These are phyloP conservation scores for Pleodorina starrii DNA, from an alignment of 139 green algal genomes.

Conservation along the genomic window DNA sequence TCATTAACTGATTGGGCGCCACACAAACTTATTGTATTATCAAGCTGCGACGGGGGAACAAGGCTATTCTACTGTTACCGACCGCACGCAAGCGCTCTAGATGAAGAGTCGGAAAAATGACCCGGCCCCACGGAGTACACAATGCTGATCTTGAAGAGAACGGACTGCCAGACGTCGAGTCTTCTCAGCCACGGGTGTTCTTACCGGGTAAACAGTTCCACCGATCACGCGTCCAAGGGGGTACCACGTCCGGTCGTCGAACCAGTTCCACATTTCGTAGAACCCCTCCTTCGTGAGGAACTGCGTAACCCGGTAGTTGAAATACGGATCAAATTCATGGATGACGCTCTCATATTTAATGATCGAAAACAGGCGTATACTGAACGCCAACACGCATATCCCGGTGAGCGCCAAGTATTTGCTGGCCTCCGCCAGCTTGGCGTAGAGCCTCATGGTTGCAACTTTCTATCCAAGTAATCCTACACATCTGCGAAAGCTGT, in stretches of 20 bases:
- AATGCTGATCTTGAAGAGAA: no score
- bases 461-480: not conserved
- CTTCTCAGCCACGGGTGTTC: no score
- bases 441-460: conserved; percentile 11
- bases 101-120: no score
- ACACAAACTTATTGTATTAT: no score
- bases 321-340: conserved; percentile 75
- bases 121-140: no score
- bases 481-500: no score
- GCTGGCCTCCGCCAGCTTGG: conserved; percentile 27
- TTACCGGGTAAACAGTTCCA: conserved; percentile 91
- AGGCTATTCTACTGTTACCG: no score
- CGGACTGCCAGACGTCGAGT: no score
- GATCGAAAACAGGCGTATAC: conserved; percentile 91
- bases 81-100: no score
- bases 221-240: conserved; percentile 90
- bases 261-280: conserved; percentile 94
- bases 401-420: conserved; percentile 68
- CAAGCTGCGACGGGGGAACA: no score
- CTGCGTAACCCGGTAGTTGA: conserved; percentile 91
- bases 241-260: conserved; percentile 94
- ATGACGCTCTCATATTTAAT: conserved; percentile 96
- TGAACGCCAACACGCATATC: conserved; percentile 82
- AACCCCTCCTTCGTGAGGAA: conserved; percentile 90
- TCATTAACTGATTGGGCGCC: no score